Conservation (phyloP, 176 grass and related monocot genomes). For the Triticum urartu region DNA sequence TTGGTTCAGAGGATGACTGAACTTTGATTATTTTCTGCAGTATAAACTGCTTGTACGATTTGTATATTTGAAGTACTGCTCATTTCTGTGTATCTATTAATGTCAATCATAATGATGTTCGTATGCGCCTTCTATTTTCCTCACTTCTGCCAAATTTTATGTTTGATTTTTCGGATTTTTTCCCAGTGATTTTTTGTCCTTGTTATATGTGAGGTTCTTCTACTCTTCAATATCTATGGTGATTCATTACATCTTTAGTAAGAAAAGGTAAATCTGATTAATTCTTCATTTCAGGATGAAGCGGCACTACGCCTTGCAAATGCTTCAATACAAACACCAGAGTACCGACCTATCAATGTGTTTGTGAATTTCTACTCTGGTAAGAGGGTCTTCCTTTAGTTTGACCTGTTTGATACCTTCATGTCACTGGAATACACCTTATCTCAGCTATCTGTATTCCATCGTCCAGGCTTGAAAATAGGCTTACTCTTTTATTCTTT, state of each 20-base stretch:
- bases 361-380: conserved; percentile 96
- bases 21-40: neutral
- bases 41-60: conserved; percentile 5
- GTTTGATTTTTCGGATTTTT: neutral
- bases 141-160: neutral
- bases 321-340: conserved; percentile 65
- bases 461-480: neutral
- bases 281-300: conserved; percentile 60
- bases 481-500: neutral
- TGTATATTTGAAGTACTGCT: neutral
- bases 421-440: neutral
- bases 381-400: conserved; percentile 17
- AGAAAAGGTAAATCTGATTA: neutral
- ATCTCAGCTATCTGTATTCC: neutral
- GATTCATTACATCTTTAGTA: neutral
- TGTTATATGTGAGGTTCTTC: neutral
- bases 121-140: neutral
- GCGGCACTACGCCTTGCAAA: conserved; percentile 67
- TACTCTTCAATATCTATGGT: neutral
- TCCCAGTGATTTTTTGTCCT: neutral
- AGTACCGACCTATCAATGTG: conserved; percentile 82
- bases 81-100: neutral
- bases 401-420: neutral
- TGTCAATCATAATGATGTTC: neutral
- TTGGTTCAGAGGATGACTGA: neutral